Evolutionary conservation across 2,329 filamentous ascomycete species (phyloP).

Genomic region (Fusarium anthophilum): DNA sequence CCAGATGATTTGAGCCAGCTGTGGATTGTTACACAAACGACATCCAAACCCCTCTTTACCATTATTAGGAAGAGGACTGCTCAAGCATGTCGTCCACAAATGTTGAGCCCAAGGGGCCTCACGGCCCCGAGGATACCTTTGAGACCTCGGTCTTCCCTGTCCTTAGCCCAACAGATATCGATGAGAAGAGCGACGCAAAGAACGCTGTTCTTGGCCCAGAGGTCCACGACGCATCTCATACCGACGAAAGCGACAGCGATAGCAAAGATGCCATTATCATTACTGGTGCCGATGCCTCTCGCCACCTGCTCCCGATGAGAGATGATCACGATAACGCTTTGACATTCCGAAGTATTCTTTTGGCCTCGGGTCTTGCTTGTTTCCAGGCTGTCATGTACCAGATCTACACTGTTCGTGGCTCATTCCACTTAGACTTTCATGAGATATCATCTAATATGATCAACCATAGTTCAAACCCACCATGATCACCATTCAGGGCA

Average conservation of each 20-base stretch:
- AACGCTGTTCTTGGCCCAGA: background rate
- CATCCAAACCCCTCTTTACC: background rate
- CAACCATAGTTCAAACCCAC: slow-evolving; percentile 62
- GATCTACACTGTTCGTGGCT: slow-evolving; percentile 60
- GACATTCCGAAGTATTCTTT: slow-evolving; percentile 62
- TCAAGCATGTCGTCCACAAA: slow-evolving; percentile 4
- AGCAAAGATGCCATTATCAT: slow-evolving; percentile 58
- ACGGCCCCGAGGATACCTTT: background rate
- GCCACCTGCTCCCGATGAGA: slow-evolving; percentile 59
- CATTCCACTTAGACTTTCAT: rapidly evolving
- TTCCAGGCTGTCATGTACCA: slow-evolving; percentile 66
- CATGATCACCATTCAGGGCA: slow-evolving; percentile 56
- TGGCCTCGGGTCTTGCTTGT: slow-evolving; percentile 59
- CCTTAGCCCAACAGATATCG: slow-evolving; percentile 3
- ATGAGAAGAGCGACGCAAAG: slow-evolving; percentile 27
- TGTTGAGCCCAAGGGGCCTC: slow-evolving; percentile 12
- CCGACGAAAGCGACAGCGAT: slow-evolving; percentile 47
- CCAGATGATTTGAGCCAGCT: background rate
- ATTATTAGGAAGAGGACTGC: background rate
- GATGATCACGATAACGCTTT: slow-evolving; percentile 63
- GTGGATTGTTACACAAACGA: background rate
- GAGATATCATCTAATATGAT: background rate
- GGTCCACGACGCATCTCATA: background rate
- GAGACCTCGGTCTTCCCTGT: slow-evolving; percentile 32
- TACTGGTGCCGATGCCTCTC: slow-evolving; percentile 61